These are phyloP conservation scores for Paspalum notatum DNA, from an alignment of 176 grass and related monocot genomes.

Conservation along the genomic window DNA sequence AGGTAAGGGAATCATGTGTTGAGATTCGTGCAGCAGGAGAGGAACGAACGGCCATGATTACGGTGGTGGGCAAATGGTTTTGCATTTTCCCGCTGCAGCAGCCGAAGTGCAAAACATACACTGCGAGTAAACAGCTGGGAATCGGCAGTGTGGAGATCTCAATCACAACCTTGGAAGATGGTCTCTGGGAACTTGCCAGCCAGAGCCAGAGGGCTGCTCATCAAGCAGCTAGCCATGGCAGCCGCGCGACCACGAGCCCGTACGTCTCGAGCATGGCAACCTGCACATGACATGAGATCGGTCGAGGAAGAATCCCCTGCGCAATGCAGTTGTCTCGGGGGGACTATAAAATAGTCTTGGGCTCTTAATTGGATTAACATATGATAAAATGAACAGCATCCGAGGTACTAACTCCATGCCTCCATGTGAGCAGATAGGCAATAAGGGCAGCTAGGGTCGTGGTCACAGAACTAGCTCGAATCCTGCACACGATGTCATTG, in stretches of 20 bases:
- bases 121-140: not conserved
- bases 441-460: no score
- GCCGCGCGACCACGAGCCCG: not conserved
- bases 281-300: not conserved
- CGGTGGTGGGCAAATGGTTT: no score
- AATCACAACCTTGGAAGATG: not conserved
- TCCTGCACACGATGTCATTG: no score
- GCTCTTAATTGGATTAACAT: no score
- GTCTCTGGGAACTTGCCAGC: not conserved
- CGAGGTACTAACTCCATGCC: not conserved
- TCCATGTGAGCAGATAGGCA: not conserved
- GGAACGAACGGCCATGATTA: no score
- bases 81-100: no score
- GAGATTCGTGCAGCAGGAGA: no score
- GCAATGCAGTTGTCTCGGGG: not conserved
- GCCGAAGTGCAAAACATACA: not conserved
- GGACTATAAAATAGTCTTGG: not conserved
- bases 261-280: slow-evolving; percentile 6
- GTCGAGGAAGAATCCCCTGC: not conserved
- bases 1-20: no score
- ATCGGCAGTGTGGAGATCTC: not conserved
- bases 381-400: not conserved
- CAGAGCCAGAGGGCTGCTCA: not conserved
- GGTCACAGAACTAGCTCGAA: no score
- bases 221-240: not conserved